Evolutionary conservation across 306 rosid species (phyloP).

Genomic region (Crotalaria pallida): DNA sequence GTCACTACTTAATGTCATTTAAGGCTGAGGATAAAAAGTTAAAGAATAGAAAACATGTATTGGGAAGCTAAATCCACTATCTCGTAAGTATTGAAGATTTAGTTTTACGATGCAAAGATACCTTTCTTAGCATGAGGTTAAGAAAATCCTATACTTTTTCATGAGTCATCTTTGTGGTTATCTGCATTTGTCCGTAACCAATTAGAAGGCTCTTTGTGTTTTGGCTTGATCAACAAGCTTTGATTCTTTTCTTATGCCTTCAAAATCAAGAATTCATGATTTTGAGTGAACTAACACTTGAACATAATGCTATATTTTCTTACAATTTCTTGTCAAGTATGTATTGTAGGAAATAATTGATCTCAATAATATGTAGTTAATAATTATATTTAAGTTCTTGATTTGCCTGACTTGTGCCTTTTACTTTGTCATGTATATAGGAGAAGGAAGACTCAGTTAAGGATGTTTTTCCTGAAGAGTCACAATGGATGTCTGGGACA

Average conservation of each 20-base stretch:
- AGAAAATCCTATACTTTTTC: no score
- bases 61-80: no score
- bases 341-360: neutral
- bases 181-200: neutral
- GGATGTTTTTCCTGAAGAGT: conserved; percentile 48
- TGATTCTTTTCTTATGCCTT: conserved; percentile 3
- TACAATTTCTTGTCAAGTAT: neutral
- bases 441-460: conserved; percentile 49
- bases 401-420: neutral
- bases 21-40: no score
- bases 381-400: neutral
- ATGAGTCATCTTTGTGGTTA: conserved; percentile 5
- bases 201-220: neutral
- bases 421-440: conserved; percentile 35
- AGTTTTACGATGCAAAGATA: no score
- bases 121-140: no score
- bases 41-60: no score
- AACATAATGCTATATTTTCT: neutral
- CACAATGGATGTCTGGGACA: conserved; percentile 49
- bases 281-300: neutral
- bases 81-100: no score
- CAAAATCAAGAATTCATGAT: neutral
- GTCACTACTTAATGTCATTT: neutral
- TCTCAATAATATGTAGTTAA: neutral
- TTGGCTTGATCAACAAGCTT: neutral